Evolutionary conservation across 176 grass and related monocot species (phyloP).

Genomic region (Oryza coarctata): DNA sequence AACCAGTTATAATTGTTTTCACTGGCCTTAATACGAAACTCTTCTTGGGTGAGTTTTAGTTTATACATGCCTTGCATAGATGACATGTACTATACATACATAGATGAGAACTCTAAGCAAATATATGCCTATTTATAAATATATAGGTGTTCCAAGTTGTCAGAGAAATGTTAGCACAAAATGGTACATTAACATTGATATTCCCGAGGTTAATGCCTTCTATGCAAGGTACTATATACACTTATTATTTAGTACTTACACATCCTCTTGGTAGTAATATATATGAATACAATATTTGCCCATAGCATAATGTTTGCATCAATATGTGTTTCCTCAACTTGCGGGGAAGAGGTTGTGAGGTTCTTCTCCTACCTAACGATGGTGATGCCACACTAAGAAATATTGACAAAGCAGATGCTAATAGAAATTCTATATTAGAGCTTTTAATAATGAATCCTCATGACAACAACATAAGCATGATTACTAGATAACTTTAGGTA

Average conservation of each 20-base stretch:
- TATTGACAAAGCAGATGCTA: neutral
- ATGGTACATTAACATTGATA: slow-evolving; percentile 16
- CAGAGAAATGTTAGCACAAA: neutral
- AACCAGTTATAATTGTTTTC: neutral
- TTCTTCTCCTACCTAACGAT: neutral
- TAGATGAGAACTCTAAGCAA: too few relatives aligned
- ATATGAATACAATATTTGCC: too few relatives aligned
- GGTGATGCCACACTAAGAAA: neutral
- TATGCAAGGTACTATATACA: neutral
- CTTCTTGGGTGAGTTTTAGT: neutral
- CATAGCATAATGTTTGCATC: too few relatives aligned
- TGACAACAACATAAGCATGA: neutral
- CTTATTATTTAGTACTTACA: too few relatives aligned
- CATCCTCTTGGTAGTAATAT: too few relatives aligned
- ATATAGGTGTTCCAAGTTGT: neutral
- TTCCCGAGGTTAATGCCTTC: neutral
- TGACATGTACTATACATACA: too few relatives aligned
- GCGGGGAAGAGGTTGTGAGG: neutral
- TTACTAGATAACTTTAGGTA: too few relatives aligned
- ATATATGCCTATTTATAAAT: neutral
- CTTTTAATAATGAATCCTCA: neutral
- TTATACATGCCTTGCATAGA: too few relatives aligned
- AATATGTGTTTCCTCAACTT: neutral
- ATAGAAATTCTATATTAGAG: neutral
- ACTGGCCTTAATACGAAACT: neutral